phyloP scores from a whole-genome alignment of 352 stramenopile genomes.

The Phytophthora cryptogea region DNA sequence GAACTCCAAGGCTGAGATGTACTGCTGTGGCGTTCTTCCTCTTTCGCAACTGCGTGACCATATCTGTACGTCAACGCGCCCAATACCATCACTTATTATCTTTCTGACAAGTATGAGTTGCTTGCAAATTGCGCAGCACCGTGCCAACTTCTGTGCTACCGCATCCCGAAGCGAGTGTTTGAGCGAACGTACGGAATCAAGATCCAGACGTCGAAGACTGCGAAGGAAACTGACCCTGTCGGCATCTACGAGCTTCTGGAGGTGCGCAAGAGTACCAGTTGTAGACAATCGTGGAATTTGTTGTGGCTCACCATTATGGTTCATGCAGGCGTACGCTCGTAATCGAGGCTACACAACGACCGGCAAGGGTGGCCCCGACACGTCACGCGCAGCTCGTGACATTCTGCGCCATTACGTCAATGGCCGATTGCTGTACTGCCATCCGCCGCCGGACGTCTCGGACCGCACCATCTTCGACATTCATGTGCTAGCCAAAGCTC shows the following conservation, averaged over 20 bases:
- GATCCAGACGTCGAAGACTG: slow-evolving; percentile 70
- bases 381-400: slow-evolving; percentile 93
- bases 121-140: slow-evolving; percentile 56
- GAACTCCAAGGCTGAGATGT: slow-evolving; percentile 98
- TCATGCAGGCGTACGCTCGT: slow-evolving; percentile 70
- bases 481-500: slow-evolving; percentile 57
- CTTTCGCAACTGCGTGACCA: slow-evolving; percentile 98
- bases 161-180: slow-evolving; percentile 95
- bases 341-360: slow-evolving; percentile 93
- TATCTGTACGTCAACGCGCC: slow-evolving; percentile 49
- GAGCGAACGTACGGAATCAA: slow-evolving; percentile 97
- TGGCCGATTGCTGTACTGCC: slow-evolving; percentile 97
- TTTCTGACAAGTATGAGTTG: slow-evolving; percentile 12
- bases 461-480: slow-evolving; percentile 77
- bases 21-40: slow-evolving; percentile 98
- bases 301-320: slow-evolving; percentile 5
- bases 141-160: slow-evolving; percentile 93
- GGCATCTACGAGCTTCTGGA: slow-evolving; percentile 82
- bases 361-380: slow-evolving; percentile 94
- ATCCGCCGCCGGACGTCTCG: slow-evolving; percentile 86
- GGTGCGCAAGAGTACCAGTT: slow-evolving; percentile 29
- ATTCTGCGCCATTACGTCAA: slow-evolving; percentile 98
- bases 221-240: slow-evolving; percentile 75
- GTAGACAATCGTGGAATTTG: background rate
- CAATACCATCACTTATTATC: background rate